Evolutionary conservation across 2,329 filamentous ascomycete species (phyloP).

Genomic region (Dendryphion nanum): DNA sequence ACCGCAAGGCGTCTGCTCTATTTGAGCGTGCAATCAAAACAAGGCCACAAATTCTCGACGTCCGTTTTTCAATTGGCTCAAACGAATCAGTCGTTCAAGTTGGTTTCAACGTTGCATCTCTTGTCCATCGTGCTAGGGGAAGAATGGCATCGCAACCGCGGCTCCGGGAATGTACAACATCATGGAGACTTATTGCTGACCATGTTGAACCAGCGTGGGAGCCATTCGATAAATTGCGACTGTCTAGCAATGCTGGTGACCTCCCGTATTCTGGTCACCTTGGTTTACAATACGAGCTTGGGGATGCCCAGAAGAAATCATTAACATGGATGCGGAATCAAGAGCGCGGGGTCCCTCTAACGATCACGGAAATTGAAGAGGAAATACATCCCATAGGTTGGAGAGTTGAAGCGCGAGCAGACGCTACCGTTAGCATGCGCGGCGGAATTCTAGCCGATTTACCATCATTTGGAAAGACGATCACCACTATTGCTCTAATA

Average conservation of each 20-base stretch:
- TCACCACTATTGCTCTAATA: constrained; percentile 58
- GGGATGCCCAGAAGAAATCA: constrained; percentile 54
- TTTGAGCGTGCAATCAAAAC: constrained; percentile 54
- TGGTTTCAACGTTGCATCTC: constrained; percentile 41
- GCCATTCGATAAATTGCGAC: constrained; percentile 39
- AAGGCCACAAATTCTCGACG: constrained; percentile 35
- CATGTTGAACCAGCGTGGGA: constrained; percentile 37
- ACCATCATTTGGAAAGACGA: constrained; percentile 67
- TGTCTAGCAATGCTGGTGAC: constrained; percentile 44
- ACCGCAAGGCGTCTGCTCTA: constrained; percentile 47
- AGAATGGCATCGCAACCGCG: constrained; percentile 20
- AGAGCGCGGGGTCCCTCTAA: constrained; percentile 42
- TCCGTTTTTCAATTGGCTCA: constrained; percentile 15
- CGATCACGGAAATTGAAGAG: constrained; percentile 56
- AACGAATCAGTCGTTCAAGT: constrained; percentile 39
- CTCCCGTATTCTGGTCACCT: constrained; percentile 27
- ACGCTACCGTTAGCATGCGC: constrained; percentile 42
- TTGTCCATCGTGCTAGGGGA: constrained; percentile 45
- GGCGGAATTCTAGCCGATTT: constrained; percentile 65
- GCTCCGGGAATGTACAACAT: constrained; percentile 22
- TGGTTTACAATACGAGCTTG: constrained; percentile 38
- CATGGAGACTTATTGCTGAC: constrained; percentile 51
- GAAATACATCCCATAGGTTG: constrained; percentile 53
- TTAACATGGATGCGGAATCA: constrained; percentile 60
- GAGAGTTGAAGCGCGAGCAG: constrained; percentile 57